Base-by-base conservation (phyloP, 1,284 basidiomycete species). In the Albatrellus sp. region DNA sequence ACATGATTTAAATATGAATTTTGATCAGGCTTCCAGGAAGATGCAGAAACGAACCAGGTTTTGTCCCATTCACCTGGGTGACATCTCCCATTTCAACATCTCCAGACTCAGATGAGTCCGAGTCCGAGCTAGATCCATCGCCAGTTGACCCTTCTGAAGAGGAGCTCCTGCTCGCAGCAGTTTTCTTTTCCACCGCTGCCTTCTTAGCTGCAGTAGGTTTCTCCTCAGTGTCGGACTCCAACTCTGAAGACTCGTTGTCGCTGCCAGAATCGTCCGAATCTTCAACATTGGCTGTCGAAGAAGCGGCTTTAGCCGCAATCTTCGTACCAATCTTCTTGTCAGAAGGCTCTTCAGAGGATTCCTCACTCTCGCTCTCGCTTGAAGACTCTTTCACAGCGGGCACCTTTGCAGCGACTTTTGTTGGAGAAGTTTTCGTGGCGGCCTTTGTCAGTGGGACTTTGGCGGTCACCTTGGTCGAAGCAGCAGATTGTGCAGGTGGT, bases 11-110 rank as follows among this genome's bases (percentile, higher is more conserved):
- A 7, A 7, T 4, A 20, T 14, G 34, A 31, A 45, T 20, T 37
- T 28, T 34, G 32, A 32, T 35, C 2, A 17, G n/a, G 10, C 9
- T 24, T 17, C 12, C 9, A 14, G 14, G 11, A 14, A 45, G 29
- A 44, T 44, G 39, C 32, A 32, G 44, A 16, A 28, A 40, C 38
- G 35, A 37, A 37, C 24, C 24, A 7, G 24, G 24, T 7, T 24
- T 24, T 24, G 24, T 24, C 24, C 24, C 24, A 24, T 24, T 24
- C 24, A 24, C 24, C 35, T 10, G n/a, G 8, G 69, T 50, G 33
- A 65, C 60, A 42, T 70, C 68, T 12, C 57, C 61, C 78, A 81
- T 82, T 54, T 80, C 72, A 31, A 72, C 73, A 60, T 82, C 80
- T 36, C 65, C 62, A 47, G 69, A 71, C 9, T 69, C 67, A 40